phyloP scores from a whole-genome alignment of 2,329 filamentous ascomycete species.

The Aspergillus sp. region DNA sequence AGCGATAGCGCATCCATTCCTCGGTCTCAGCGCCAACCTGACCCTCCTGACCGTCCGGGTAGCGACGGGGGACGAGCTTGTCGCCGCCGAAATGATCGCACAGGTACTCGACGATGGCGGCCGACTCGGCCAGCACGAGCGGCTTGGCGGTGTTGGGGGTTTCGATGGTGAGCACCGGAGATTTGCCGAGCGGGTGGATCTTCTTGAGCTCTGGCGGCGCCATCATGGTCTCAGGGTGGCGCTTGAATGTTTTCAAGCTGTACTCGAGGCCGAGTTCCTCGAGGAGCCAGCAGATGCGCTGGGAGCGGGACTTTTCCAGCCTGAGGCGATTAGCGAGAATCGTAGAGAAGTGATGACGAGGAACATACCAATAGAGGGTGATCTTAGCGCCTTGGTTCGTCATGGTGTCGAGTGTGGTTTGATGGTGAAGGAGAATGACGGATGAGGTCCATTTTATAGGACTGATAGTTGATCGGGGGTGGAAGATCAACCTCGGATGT shows the following conservation, averaged over 20 bases:
- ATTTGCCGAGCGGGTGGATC: slow-evolving; percentile 83
- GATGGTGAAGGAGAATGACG: background rate
- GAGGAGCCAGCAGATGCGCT: slow-evolving; percentile 81
- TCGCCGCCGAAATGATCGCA: slow-evolving; percentile 60
- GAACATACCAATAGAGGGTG: slow-evolving; percentile 62
- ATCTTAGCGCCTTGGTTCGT: slow-evolving; percentile 47
- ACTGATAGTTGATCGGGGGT: too few species aligned
- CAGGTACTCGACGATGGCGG: slow-evolving; percentile 77
- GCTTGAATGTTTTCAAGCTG: slow-evolving; percentile 75
- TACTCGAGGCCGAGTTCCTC: slow-evolving; percentile 79
- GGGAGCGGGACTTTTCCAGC: slow-evolving; percentile 78
- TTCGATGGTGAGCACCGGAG: slow-evolving; percentile 70
- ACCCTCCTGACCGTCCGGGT: slow-evolving; percentile 51
- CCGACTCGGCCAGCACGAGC: slow-evolving; percentile 75
- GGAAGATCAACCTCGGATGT: too few species aligned
- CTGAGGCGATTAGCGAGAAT: slow-evolving; percentile 46
- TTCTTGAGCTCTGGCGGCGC: slow-evolving; percentile 74
- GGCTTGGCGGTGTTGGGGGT: slow-evolving; percentile 43
- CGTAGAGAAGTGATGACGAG: too few species aligned
- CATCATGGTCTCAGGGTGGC: slow-evolving; percentile 55
- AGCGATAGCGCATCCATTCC: slow-evolving; percentile 60
- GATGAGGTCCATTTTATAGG: background rate
- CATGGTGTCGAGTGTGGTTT: slow-evolving; percentile 4
- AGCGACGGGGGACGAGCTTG: slow-evolving; percentile 51
- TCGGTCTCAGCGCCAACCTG: slow-evolving; percentile 58